Conservation (phyloP, 2,329 filamentous ascomycete genomes). For the Graphilbum sp. region DNA sequence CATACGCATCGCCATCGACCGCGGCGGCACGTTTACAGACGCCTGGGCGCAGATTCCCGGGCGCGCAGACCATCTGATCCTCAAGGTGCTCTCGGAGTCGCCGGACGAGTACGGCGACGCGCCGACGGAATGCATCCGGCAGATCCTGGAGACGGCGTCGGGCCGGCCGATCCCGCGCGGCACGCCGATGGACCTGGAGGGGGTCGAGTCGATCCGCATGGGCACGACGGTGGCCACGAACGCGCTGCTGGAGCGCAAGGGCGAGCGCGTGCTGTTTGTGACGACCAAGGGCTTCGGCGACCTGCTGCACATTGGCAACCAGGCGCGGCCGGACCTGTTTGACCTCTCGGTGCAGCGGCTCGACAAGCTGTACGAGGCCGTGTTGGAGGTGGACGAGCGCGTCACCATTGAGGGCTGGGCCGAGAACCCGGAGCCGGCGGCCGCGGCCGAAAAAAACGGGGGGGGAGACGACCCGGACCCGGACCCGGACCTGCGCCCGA, state of each 20-base stretch:
- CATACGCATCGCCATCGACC: constrained; percentile 21
- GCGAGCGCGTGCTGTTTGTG: constrained; percentile 2
- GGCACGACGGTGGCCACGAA: constrained; percentile 8
- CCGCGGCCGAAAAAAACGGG: no score
- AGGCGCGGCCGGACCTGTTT: constrained; percentile 5
- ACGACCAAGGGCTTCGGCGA: constrained; percentile 4
- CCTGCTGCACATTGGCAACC: constrained; percentile 4
- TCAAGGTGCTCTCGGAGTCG: constrained; percentile 53
- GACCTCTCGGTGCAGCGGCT: constrained; percentile 10
- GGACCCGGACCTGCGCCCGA: constrained; percentile 28
- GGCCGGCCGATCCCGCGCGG: constrained; percentile 43
- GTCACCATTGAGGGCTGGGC: constrained; percentile 4
- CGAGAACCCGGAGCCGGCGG: constrained; percentile 13
- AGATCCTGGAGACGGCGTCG: constrained; percentile 16
- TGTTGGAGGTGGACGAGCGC: constrained; percentile 7
- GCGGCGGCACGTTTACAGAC: constrained; percentile 68
- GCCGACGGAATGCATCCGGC: constrained; percentile 50
- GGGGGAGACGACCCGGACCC: background rate
- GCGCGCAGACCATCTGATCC: constrained; percentile 44
- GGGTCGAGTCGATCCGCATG: constrained; percentile 9
- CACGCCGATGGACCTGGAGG: constrained; percentile 34
- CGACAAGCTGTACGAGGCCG: constrained; percentile 4
- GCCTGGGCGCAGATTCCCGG: constrained; percentile 23
- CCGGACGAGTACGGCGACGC: constrained; percentile 52
- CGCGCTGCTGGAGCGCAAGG: constrained; percentile 6